Percentiles rank a stretch among this genome's conserved stretches.
Conservation (phyloP, 192 early-diverging fungal species). For the Oehlia diaphana region DNA sequence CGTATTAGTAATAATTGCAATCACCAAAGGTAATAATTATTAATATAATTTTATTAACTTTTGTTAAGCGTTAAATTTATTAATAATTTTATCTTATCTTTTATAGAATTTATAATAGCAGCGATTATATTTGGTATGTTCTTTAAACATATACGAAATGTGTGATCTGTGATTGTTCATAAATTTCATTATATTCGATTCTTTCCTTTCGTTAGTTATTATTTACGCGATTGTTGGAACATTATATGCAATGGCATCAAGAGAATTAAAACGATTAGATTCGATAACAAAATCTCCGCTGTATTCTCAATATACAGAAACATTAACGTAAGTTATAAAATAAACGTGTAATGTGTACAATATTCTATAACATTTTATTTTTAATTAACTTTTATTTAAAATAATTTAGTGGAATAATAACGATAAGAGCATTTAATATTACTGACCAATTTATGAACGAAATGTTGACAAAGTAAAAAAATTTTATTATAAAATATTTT, state of each 20-base stretch:
- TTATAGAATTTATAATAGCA: not conserved
- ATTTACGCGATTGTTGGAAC: slow-evolving; percentile 54
- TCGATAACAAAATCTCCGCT: slow-evolving; percentile 73
- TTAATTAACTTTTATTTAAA: not conserved
- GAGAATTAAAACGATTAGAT: slow-evolving; percentile 80
- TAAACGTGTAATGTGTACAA: too few relatives aligned
- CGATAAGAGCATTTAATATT: slow-evolving; percentile 82
- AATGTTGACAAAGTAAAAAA: slow-evolving; percentile 43
- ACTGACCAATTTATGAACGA: slow-evolving; percentile 65
- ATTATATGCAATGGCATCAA: slow-evolving; percentile 73
- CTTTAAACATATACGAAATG: not conserved
- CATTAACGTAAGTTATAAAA: slow-evolving; percentile 43
- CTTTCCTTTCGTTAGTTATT: not conserved
- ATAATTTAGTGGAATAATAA: slow-evolving; percentile 57
- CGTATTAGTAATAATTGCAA: slow-evolving; percentile 61
- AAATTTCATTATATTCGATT: too few relatives aligned
- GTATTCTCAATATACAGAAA: slow-evolving; percentile 69
- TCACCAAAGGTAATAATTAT: slow-evolving; percentile 73
- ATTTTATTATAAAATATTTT: not conserved
- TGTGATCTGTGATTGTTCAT: not conserved
- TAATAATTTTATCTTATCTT: not conserved
- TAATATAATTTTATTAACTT: slow-evolving; percentile 53
- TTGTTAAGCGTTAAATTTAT: slow-evolving; percentile 27
- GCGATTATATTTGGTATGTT: not conserved
- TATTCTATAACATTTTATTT: not conserved